A percentile compares a stretch with the other conserved stretches of the same genome.
Evolutionary conservation across 441 rosid genomes (phyloP).

Genomic region (Dalechampia spathulata): DNA sequence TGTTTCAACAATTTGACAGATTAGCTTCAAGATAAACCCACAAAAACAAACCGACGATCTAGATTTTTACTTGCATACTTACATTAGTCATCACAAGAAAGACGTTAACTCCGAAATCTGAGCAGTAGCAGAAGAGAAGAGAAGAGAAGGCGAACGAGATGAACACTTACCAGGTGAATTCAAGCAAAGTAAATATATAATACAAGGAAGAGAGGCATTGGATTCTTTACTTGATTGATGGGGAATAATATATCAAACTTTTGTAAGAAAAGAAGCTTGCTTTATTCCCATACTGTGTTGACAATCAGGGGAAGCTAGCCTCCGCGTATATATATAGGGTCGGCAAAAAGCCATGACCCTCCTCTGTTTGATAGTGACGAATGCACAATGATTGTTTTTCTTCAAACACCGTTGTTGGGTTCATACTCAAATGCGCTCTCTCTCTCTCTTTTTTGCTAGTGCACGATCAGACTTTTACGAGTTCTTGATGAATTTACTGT

Average conservation of each 20-base stretch:
- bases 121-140: neutral
- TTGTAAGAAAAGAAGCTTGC: constrained; percentile 16
- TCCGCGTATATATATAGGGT: neutral
- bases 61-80: too few species aligned
- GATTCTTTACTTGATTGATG: constrained; percentile 33
- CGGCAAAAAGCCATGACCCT: neutral
- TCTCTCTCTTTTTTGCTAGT: too few species aligned
- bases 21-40: too few species aligned
- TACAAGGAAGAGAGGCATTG: constrained; percentile 19
- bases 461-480: too few species aligned
- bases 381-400: neutral
- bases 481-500: too few species aligned
- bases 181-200: constrained; percentile 8
- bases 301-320: neutral
- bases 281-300: constrained; percentile 19
- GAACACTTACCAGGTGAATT: neutral
- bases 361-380: neutral
- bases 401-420: neutral
- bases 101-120: neutral
- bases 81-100: constrained; percentile 29
- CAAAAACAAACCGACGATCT: too few species aligned
- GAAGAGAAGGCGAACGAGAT: neutral
- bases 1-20: too few species aligned
- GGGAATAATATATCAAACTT: constrained; percentile 15
- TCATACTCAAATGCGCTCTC: neutral